Base-by-base conservation (phyloP, 1,139 yeast species). In the Taphrina wiesneri region DNA sequence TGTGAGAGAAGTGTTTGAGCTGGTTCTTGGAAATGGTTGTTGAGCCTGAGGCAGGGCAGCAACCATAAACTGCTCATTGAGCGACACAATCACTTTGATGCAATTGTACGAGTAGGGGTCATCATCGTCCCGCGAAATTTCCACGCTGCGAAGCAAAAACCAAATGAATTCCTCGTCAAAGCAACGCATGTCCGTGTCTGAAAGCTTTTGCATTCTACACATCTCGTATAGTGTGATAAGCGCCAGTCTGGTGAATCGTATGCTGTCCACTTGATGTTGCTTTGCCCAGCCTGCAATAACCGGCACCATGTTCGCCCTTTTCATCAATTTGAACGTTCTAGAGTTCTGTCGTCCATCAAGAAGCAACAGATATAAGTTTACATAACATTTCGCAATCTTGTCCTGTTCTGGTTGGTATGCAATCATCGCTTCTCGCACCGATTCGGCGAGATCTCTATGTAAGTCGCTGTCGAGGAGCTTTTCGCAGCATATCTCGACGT, bases 21-120 rank as follows among this genome's bases (percentile, higher is more conserved):
- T 46, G 49, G 43, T 52, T 32, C 28, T 52, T 25, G 62, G 63
- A 41, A 56, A 36, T n/a, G 39, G 43, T 39, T 51, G 57, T 15
- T 36, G 63, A 11, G 53, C 74, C 71, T 70, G 81, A 71, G 19
- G 81, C 81, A 49, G 81, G 80, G 72, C 83, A 81, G 2, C 85
- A 63, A 90, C 87, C 83, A 91, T 83, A 74, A 85, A 91, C 74
- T 91, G 97, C 74, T 91, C 97, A 74, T 90, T 90, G 23, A 91
- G 78, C 1, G 90, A 84, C 56, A 91, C 78, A 9, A 90, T 75
- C n/a, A 89, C 78, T 72, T 87, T 87, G 77, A 90, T 87, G 71
- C 86, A 86, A 49, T 89, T 85, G 70, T 85, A 85, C 63, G 90
- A 88, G 68, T 83, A 81, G 56, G 86, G 82, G 70, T 85, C 86